These are phyloP conservation scores for Elsinoe australis DNA, from an alignment of 2,329 filamentous ascomycete genomes.

Conservation along the genomic window DNA sequence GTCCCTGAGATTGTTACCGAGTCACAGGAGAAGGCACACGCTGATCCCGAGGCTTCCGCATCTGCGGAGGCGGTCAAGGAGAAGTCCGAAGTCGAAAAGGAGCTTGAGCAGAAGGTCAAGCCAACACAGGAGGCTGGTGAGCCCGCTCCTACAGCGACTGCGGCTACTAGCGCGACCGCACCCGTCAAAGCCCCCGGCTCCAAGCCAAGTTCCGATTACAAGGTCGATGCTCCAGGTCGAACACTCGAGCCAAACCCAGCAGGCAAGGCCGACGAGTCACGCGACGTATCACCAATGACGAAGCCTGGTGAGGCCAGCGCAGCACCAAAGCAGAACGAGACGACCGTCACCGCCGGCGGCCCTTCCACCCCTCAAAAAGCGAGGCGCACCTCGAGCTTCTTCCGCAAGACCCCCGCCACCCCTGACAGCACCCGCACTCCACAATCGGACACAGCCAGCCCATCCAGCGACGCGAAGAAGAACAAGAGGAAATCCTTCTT, in stretches of 20 bases:
- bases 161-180: constrained; percentile 32
- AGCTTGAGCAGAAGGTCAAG: constrained; percentile 58
- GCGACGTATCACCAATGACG: constrained; percentile 38
- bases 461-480: constrained; percentile 32
- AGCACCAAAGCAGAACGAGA: constrained; percentile 22
- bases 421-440: constrained; percentile 13
- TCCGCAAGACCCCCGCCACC: constrained; percentile 19
- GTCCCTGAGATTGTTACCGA: constrained; percentile 57
- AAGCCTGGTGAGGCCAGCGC: constrained; percentile 21
- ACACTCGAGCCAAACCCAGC: constrained; percentile 17
- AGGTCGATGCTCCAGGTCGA: constrained; percentile 17
- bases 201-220: constrained; percentile 20
- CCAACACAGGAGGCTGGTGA: constrained; percentile 37
- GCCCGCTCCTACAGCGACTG: constrained; percentile 36
- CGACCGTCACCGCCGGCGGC: constrained; percentile 25
- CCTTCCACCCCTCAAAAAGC: constrained; percentile 19
- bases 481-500: constrained; percentile 44
- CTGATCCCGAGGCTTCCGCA: constrained; percentile 58
- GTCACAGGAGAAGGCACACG: constrained; percentile 59
- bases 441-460: constrained; percentile 25
- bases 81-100: constrained; percentile 53
- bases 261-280: constrained; percentile 27
- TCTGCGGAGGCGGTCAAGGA: constrained; percentile 45
- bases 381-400: constrained; percentile 17
- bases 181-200: constrained; percentile 24